Evolutionary conservation across 768 basidiomycete species (phyloP).

Genomic region (Rhodotorula graminis): DNA sequence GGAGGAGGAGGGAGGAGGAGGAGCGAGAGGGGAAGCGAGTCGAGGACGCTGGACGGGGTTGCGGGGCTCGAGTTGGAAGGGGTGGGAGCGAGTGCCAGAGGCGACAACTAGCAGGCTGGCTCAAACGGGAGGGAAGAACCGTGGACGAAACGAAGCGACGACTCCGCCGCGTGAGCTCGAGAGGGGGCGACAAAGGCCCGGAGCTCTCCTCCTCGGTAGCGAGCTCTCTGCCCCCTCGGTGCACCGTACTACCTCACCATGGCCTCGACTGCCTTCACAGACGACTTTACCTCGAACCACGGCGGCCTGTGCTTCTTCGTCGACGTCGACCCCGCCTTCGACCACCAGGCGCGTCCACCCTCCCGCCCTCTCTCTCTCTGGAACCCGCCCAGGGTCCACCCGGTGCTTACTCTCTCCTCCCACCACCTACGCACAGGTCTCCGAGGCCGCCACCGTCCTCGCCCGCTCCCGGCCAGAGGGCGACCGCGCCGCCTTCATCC

Average conservation of each 20-base stretch:
- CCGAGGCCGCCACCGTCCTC: conserved; percentile 19
- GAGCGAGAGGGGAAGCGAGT: not conserved
- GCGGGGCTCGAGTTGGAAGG: too few species aligned
- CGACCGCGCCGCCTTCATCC: conserved; percentile 15
- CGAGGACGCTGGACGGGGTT: too few species aligned
- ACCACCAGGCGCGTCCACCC: conserved; percentile 8
- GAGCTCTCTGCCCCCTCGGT: not conserved
- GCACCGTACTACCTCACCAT: not conserved
- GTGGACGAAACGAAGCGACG: too few species aligned
- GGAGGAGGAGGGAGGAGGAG: not conserved
- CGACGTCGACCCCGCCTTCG: conserved; percentile 33
- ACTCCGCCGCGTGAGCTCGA: not conserved
- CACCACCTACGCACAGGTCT: conserved; percentile 9
- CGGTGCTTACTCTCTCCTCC: not conserved
- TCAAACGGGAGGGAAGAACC: not conserved
- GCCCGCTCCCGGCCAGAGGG: conserved; percentile 22
- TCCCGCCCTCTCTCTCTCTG: not conserved
- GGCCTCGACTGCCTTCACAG: conserved; percentile 28
- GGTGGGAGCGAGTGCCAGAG: too few species aligned
- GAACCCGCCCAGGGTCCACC: too few species aligned
- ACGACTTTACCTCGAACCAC: conserved; percentile 24
- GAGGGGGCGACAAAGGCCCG: not conserved
- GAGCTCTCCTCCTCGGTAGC: not conserved
- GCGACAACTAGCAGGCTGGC: too few species aligned
- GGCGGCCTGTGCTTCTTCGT: conserved; percentile 31